Base-by-base conservation (phyloP, 108 stramenopile species). In the Nannochloropsis salina region DNA sequence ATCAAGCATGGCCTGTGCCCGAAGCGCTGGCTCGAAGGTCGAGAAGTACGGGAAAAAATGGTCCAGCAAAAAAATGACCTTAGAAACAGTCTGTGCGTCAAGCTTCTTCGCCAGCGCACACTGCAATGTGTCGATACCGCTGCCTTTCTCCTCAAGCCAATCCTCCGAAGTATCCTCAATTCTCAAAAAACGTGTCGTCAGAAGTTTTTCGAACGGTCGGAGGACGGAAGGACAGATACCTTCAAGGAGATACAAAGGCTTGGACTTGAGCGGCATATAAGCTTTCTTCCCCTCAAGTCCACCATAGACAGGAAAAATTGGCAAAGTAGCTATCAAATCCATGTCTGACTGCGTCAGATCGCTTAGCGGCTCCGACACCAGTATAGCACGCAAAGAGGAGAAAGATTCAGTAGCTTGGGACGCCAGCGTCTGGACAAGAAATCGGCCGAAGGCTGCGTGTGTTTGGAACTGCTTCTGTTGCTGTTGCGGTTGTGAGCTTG, bases 351-450 rank as follows among this genome's bases (percentile, higher is more conserved):
- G 15, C 2, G 61, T 74, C 20, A 74, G 61, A 15, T 74, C 61
- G 61, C 20, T n/a, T n/a, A 74, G 61, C 20, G 61, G 61, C 61
- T 74, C 61, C 20, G 61, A 74, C n/a, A 74, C 61, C 61, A 74
- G 61, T n/a, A 74, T n/a, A 74, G 61, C 61, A n/a, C 61, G 61
- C 61, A 74, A 74, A 15, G 61, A 15, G n/a, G 15, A 15, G 61
- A 74, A 74, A 74, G 61, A 1, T 1, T 6, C 61, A n/a, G 15
- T 1, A 4, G 61, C 61, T n/a, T 74, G 1, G 15, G 61, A n/a
- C 15, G 61, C 61, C 15, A 74, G 0, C 20, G 61, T n/a, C n/a
- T 74, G 4, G 6, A n/a, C n/a, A 4, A 74, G 5, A 3, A 6
- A 4, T n/a, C n/a, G 61, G 3, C n/a, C n/a, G n/a, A 74, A 74